These are phyloP conservation scores for Notholithocarpus densiflorus DNA, from an alignment of 306 rosid genomes.

Conservation along the genomic window DNA sequence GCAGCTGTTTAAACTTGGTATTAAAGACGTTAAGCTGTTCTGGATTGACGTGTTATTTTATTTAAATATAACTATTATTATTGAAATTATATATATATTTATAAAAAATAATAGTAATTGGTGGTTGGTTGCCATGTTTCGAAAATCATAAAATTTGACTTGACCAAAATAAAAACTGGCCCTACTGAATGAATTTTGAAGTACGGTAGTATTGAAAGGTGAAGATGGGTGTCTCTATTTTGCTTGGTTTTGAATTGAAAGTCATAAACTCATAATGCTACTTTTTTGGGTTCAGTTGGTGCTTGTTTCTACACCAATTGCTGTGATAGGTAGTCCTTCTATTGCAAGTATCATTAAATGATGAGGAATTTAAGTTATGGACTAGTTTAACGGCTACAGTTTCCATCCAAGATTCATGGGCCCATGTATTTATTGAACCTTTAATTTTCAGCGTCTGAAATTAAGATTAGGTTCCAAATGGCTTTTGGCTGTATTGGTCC, in stretches of 20 bases:
- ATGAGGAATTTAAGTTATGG: not conserved
- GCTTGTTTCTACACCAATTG: not conserved
- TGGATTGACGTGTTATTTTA: not conserved
- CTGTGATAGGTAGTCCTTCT: not conserved
- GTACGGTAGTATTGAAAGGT: not conserved
- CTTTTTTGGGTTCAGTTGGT: not conserved
- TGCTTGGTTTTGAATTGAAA: constrained; percentile 4
- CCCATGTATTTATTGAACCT: not conserved
- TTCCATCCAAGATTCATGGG: not conserved
- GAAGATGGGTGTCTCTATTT: not conserved
- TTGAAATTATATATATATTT: not conserved
- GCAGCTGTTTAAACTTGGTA: not conserved
- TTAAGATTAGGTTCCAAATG: too few species aligned
- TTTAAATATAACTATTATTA: not conserved
- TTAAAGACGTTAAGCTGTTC: not conserved
- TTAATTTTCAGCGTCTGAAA: not conserved
- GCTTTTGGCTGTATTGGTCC: too few species aligned
- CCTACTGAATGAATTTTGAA: not conserved
- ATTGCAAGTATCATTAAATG: not conserved
- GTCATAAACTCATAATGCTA: not conserved
- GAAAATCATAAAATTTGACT: too few species aligned
- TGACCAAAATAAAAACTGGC: too few species aligned
- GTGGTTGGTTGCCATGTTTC: not conserved
- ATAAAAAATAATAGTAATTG: not conserved
- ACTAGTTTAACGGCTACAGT: not conserved